Conservation (phyloP, 2,329 filamentous ascomycete genomes). For the Xylariaceae sp. region DNA sequence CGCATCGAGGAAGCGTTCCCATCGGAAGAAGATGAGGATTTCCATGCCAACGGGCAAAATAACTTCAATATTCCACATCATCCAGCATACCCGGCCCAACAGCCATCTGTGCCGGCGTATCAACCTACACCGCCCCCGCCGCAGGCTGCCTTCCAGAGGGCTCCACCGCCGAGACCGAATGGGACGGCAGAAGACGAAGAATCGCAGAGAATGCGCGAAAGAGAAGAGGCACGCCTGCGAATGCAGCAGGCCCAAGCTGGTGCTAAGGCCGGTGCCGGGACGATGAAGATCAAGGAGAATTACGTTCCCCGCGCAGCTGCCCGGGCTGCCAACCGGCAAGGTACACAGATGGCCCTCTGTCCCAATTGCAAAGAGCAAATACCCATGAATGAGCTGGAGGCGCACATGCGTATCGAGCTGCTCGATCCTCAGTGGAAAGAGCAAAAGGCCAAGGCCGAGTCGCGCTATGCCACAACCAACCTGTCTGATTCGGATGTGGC, state of each 20-base stretch:
- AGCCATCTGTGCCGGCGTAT: constrained; percentile 6
- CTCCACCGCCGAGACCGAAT: constrained; percentile 32
- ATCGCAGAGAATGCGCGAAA: constrained; percentile 60
- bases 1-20: constrained; percentile 96
- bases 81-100: constrained; percentile 39
- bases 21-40: constrained; percentile 65
- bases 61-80: constrained; percentile 43
- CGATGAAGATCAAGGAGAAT: constrained; percentile 90
- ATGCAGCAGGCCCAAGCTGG: constrained; percentile 78
- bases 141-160: constrained; percentile 32
- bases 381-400: constrained; percentile 80
- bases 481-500: constrained; percentile 83
- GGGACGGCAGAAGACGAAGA: constrained; percentile 60
- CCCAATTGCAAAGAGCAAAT: constrained; percentile 93
- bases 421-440: constrained; percentile 95
- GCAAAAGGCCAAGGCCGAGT: constrained; percentile 84
- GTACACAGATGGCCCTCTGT: constrained; percentile 70
- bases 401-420: constrained; percentile 93
- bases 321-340: constrained; percentile 64
- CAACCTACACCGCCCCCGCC: constrained; percentile 37
- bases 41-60: constrained; percentile 46
- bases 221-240: constrained; percentile 57
- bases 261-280: constrained; percentile 62
- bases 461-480: constrained; percentile 81
- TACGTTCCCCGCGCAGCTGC: constrained; percentile 84